Conservation (phyloP, 805 yeast species). For the Starmerella roubikii region DNA sequence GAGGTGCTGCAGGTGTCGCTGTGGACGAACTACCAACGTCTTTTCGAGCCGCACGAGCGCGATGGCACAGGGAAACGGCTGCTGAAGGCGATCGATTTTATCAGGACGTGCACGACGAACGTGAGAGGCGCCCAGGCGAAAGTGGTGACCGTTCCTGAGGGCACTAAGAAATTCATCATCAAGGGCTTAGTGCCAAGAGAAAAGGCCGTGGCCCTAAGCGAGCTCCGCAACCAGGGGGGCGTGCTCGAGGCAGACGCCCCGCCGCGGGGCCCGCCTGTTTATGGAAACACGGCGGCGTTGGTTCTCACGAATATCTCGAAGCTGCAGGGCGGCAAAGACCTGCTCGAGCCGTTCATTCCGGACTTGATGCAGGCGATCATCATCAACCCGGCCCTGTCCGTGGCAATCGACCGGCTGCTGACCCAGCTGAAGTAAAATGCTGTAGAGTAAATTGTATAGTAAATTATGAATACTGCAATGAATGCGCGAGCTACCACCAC, state of each 20-base stretch:
- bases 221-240: background rate
- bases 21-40: constrained; percentile 89
- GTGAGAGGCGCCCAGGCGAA: constrained; percentile 83
- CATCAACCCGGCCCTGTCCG: constrained; percentile 19
- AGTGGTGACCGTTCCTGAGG: constrained; percentile 59
- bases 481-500: no score
- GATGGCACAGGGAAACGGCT: constrained; percentile 42
- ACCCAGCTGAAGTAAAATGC: constrained; percentile 3
- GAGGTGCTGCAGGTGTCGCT: constrained; percentile 90
- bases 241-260: background rate
- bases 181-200: constrained; percentile 85
- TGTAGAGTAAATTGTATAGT: no score
- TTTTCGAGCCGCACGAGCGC: constrained; percentile 49
- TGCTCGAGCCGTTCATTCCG: constrained; percentile 15
- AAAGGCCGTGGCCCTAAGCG: constrained; percentile 24
- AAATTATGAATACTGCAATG: no score
- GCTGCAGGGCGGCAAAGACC: constrained; percentile 20
- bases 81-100: constrained; percentile 91
- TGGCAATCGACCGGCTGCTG: constrained; percentile 21
- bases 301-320: constrained; percentile 28
- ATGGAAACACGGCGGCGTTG: constrained; percentile 25
- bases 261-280: constrained; percentile 20
- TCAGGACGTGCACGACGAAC: constrained; percentile 82
- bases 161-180: constrained; percentile 72
- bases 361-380: constrained; percentile 19